These are phyloP conservation scores for Smallanthus sonchifolius DNA, from an alignment of 129 eudicot genomes.

Conservation along the genomic window DNA sequence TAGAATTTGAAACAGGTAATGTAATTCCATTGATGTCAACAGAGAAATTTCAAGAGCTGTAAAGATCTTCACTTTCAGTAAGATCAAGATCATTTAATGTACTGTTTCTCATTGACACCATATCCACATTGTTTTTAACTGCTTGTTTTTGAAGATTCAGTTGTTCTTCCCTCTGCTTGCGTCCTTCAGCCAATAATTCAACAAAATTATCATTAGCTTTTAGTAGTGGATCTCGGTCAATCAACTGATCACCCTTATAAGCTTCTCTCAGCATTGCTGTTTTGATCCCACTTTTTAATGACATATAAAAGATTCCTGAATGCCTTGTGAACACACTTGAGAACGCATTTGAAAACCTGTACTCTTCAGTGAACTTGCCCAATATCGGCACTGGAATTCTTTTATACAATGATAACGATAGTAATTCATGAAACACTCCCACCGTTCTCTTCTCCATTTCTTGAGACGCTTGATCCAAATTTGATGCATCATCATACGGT, in stretches of 20 bases:
- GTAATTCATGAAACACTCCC: slow-evolving; percentile 77
- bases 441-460: slow-evolving; percentile 94
- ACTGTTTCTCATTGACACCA: slow-evolving; percentile 27
- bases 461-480: slow-evolving; percentile 53
- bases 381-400: slow-evolving; percentile 69
- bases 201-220: slow-evolving; percentile 62
- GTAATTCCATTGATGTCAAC: background rate
- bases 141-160: slow-evolving; percentile 41
- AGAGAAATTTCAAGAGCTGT: slow-evolving; percentile 13
- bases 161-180: slow-evolving; percentile 38
- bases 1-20: background rate
- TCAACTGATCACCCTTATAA: slow-evolving; percentile 55
- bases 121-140: slow-evolving; percentile 40
- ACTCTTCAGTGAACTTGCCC: slow-evolving; percentile 84
- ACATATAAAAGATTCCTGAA: slow-evolving; percentile 78
- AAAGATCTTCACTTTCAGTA: slow-evolving; percentile 20
- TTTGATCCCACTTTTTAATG: slow-evolving; percentile 78
- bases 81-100: slow-evolving; percentile 16
- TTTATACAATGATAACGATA: slow-evolving; percentile 71
- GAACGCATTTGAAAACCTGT: slow-evolving; percentile 78
- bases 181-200: slow-evolving; percentile 66
- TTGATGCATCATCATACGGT: slow-evolving; percentile 64
- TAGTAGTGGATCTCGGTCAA: slow-evolving; percentile 70
- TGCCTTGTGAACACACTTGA: slow-evolving; percentile 82
- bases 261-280: slow-evolving; percentile 93